These are phyloP conservation scores for Tetradesmus obliquus DNA, from an alignment of 139 green algal genomes.

Conservation along the genomic window DNA sequence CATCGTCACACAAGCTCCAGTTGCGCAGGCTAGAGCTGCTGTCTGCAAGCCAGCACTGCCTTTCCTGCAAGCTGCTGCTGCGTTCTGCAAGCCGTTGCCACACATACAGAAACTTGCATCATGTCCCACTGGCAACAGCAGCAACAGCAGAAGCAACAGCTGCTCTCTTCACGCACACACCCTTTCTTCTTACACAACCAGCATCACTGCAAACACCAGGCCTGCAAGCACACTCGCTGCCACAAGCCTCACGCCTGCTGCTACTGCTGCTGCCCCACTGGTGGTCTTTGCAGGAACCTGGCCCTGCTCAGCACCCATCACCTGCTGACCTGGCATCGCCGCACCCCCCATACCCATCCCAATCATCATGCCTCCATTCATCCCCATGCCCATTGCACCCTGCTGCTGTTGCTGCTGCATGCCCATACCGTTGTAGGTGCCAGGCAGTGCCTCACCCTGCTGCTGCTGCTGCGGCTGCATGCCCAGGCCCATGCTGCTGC, in stretches of 20 bases:
- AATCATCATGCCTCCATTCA: background rate
- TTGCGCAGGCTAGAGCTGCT: too few relatives aligned
- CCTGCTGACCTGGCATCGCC: background rate
- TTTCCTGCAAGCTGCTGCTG: background rate
- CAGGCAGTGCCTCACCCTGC: background rate
- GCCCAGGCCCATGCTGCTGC: background rate
- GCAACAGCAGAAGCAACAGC: background rate
- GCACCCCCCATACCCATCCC: background rate
- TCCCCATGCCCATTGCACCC: background rate
- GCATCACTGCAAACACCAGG: background rate
- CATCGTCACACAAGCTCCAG: background rate
- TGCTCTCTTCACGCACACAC: background rate
- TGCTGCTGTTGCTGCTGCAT: slow-evolving; percentile 10
- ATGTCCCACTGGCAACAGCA: too few relatives aligned
- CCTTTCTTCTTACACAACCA: background rate
- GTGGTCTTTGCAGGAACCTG: background rate
- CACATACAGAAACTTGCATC: background rate
- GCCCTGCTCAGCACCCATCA: background rate
- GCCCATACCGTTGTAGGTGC: background rate
- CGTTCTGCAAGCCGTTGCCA: too few relatives aligned
- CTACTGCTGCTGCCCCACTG: background rate
- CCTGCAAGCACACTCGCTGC: background rate
- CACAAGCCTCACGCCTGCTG: background rate
- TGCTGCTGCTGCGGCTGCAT: background rate
- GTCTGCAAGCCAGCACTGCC: background rate